phyloP scores from a whole-genome alignment of 2,329 filamentous ascomycete genomes.

The Trichoderma afroharzianum region DNA sequence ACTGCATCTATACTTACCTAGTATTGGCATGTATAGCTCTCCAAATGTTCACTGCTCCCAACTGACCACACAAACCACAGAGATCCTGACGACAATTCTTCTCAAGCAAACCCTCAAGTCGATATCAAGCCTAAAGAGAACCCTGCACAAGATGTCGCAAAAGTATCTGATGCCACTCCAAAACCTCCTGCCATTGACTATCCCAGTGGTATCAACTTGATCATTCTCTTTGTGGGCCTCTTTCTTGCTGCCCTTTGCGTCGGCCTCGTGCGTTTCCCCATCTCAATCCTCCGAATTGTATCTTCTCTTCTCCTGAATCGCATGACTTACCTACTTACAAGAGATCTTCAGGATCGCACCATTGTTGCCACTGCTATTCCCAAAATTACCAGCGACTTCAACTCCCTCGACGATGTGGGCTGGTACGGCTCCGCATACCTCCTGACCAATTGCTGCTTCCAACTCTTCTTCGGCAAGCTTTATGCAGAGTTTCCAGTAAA shows the following conservation, averaged over 20 bases:
- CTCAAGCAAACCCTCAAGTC: neutral
- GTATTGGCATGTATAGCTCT: neutral
- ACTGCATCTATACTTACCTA: neutral
- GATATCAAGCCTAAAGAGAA: neutral
- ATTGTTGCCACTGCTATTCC: conserved; percentile 28
- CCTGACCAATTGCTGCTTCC: neutral
- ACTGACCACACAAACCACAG: neutral
- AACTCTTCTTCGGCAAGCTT: neutral
- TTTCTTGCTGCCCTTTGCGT: conserved; percentile 1
- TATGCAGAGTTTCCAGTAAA: neutral
- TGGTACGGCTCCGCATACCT: neutral
- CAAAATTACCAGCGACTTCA: conserved; percentile 28
- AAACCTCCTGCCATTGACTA: neutral
- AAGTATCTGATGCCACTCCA: neutral
- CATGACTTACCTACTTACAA: neutral
- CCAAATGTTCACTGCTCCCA: too few relatives aligned
- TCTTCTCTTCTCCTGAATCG: neutral
- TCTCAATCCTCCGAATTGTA: too few relatives aligned
- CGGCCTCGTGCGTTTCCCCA: neutral
- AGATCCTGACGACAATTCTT: too few relatives aligned
- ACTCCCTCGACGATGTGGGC: neutral
- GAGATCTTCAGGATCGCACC: neutral
- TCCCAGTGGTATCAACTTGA: neutral
- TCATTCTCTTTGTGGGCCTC: neutral
- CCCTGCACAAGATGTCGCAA: neutral